Evolutionary conservation across 805 yeast genomes (phyloP).

Genomic region (Lipomyces starkeyi): DNA sequence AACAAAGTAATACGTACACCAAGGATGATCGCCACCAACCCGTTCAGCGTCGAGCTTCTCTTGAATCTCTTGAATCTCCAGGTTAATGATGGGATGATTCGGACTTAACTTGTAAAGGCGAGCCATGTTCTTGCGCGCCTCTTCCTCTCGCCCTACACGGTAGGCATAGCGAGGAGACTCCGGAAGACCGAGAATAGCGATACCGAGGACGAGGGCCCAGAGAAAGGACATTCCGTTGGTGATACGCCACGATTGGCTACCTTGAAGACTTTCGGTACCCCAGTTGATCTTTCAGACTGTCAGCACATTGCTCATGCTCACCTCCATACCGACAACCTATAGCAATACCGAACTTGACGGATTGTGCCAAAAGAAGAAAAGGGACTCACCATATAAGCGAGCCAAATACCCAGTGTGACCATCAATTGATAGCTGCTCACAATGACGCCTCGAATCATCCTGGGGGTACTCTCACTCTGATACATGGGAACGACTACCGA

Average conservation of each 20-base stretch:
- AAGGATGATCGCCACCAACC: conserved; percentile 4
- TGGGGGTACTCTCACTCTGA: conserved; percentile 79
- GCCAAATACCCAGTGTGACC: conserved; percentile 44
- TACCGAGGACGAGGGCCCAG: conserved; percentile 57
- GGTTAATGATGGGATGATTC: background rate
- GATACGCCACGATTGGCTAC: conserved; percentile 47
- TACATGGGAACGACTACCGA: conserved; percentile 79
- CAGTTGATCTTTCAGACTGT: conserved; percentile 26
- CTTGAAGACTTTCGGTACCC: conserved; percentile 35
- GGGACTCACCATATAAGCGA: conserved; percentile 41
- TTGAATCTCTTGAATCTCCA: background rate
- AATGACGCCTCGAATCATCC: conserved; percentile 76
- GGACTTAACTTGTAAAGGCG: conserved; percentile 27
- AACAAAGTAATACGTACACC: background rate
- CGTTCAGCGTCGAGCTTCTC: conserved; percentile 5
- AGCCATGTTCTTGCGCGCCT: conserved; percentile 44
- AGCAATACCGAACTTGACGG: background rate
- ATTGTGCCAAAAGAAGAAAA: background rate
- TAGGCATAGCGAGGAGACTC: conserved; percentile 52
- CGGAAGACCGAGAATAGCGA: conserved; percentile 59
- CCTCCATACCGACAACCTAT: background rate
- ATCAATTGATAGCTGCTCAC: conserved; percentile 74
- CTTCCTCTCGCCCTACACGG: conserved; percentile 10
- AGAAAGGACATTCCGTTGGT: conserved; percentile 62
- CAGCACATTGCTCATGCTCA: background rate